Conservation (phyloP, 805 yeast species). For the Metschnikowia matae region DNA sequence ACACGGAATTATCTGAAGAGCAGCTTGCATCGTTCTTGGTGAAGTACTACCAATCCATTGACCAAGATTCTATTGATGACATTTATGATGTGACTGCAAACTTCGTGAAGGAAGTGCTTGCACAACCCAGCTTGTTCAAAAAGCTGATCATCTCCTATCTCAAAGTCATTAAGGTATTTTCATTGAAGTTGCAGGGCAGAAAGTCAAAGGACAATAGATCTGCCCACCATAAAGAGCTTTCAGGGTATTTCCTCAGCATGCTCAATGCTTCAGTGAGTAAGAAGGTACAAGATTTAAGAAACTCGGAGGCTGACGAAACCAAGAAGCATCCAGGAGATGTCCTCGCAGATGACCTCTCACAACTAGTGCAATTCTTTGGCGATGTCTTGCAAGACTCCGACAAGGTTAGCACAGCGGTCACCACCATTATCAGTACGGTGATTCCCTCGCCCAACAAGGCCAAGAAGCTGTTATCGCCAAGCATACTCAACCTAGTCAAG, state of each 20-base stretch:
- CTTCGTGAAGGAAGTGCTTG: constrained; percentile 57
- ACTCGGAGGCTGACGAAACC: background rate
- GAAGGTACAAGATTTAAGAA: constrained; percentile 3
- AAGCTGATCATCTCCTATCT: constrained; percentile 51
- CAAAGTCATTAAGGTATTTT: constrained; percentile 47
- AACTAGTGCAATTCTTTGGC: constrained; percentile 25
- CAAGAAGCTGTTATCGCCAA: constrained; percentile 37
- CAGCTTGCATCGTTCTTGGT: constrained; percentile 52
- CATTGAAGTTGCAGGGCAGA: constrained; percentile 52
- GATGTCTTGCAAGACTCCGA: constrained; percentile 56
- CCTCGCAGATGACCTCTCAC: constrained; percentile 16
- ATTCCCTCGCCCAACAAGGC: constrained; percentile 51
- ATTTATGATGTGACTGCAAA: constrained; percentile 57
- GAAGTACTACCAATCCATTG: constrained; percentile 60
- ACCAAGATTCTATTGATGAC: constrained; percentile 75
- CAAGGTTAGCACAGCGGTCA: constrained; percentile 46
- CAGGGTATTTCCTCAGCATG: constrained; percentile 33
- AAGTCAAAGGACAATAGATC: constrained; percentile 48
- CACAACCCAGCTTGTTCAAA: constrained; percentile 46
- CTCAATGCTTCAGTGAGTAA: constrained; percentile 17
- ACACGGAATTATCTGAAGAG: constrained; percentile 42
- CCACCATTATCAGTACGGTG: constrained; percentile 50
- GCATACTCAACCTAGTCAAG: constrained; percentile 44
- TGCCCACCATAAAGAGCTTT: constrained; percentile 40
- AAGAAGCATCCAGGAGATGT: constrained; percentile 29